These are phyloP conservation scores for Boletus edulis DNA, from an alignment of 768 basidiomycete genomes.

Conservation along the genomic window DNA sequence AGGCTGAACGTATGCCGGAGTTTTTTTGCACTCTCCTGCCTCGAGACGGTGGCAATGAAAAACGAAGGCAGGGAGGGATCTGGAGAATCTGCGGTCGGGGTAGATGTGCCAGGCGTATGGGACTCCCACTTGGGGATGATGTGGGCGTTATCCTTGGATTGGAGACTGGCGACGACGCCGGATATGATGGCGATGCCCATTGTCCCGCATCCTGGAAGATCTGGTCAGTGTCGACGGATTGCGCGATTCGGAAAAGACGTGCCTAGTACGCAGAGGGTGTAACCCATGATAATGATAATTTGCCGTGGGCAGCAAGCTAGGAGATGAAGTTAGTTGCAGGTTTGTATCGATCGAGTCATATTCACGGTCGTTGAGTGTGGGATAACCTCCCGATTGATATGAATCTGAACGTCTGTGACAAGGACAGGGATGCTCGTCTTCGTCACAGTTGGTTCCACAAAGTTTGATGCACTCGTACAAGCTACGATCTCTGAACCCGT, in stretches of 20 bases:
- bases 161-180: slow-evolving; percentile 83
- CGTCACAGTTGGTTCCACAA: slow-evolving; percentile 88
- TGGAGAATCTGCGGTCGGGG: slow-evolving; percentile 50
- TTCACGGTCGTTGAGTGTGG: background rate
- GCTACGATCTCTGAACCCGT: slow-evolving; percentile 55
- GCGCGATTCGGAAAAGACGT: slow-evolving; percentile 5
- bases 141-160: slow-evolving; percentile 39
- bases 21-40: slow-evolving; percentile 69
- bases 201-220: slow-evolving; percentile 83
- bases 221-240: slow-evolving; percentile 15
- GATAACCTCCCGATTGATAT: too few relatives aligned
- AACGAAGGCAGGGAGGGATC: slow-evolving; percentile 74
- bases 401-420: too few relatives aligned
- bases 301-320: background rate
- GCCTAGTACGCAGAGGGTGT: slow-evolving; percentile 90
- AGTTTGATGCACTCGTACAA: slow-evolving; percentile 74
- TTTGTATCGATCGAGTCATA: slow-evolving; percentile 9
- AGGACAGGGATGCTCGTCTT: slow-evolving; percentile 43
- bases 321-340: too few relatives aligned
- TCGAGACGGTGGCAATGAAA: slow-evolving; percentile 86
- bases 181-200: slow-evolving; percentile 97
- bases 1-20: slow-evolving; percentile 59
- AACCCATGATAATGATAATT: slow-evolving; percentile 71
- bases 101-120: slow-evolving; percentile 70
- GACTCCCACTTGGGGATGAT: slow-evolving; percentile 57